Conservation (phyloP, 1,284 basidiomycete species). For the Takashimella tepidaria region DNA sequence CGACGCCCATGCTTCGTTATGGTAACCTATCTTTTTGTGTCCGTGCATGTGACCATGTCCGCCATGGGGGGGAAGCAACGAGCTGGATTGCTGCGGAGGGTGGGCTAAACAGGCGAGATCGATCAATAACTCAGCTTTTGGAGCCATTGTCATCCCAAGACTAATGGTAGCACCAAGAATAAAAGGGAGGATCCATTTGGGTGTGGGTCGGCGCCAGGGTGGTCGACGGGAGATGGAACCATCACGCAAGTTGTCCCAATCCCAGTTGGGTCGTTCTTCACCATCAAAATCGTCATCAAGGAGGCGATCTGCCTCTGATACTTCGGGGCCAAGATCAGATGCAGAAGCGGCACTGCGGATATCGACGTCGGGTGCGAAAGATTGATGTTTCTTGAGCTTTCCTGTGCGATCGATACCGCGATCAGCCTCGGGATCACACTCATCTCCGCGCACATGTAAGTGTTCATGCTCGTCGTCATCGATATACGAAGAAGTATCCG, state of each 20-base stretch:
- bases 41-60: no score
- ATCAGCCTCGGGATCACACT: constrained; percentile 2
- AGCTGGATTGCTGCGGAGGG: constrained; percentile 28
- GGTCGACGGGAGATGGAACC: constrained; percentile 30
- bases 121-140: constrained; percentile 40
- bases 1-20: neutral
- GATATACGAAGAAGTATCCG: neutral
- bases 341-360: neutral
- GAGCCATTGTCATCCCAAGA: constrained; percentile 40
- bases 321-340: no score
- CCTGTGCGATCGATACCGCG: neutral
- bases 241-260: constrained; percentile 28
- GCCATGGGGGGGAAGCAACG: neutral
- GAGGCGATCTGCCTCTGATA: neutral
- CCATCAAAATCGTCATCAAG: neutral
- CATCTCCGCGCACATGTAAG: neutral
- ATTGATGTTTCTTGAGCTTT: neutral
- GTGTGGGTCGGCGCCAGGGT: constrained; percentile 36
- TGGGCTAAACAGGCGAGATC: constrained; percentile 46
- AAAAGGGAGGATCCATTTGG: constrained; percentile 42
- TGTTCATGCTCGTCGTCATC: neutral
- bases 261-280: constrained; percentile 3
- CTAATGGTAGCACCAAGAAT: constrained; percentile 31
- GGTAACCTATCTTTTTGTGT: no score
- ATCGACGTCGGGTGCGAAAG: neutral